Conservation (phyloP, 257 asterid genomes). For the Rhazya stricta region DNA sequence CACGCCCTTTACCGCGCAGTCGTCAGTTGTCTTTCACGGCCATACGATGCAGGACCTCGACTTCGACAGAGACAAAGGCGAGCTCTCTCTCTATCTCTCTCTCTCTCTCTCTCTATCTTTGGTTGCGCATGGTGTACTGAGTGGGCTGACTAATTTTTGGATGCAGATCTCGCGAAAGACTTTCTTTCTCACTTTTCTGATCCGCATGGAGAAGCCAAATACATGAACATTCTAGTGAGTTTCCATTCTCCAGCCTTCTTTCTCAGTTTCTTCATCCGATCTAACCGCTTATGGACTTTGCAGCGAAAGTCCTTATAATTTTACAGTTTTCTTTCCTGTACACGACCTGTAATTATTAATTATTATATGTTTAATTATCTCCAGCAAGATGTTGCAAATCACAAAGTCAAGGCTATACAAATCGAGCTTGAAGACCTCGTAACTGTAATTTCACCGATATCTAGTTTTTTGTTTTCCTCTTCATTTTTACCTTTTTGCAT, state of each 20-base stretch:
- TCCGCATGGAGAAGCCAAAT: constrained; percentile 65
- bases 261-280: not conserved
- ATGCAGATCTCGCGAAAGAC: constrained; percentile 69
- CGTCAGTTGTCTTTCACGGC: constrained; percentile 10
- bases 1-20: constrained; percentile 4
- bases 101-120: not conserved
- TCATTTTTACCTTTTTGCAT: not conserved
- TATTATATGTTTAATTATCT: not conserved
- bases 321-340: not conserved
- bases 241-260: not conserved
- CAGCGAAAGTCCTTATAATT: not conserved
- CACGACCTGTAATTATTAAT: not conserved
- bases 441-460: constrained; percentile 35
- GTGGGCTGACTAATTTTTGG: constrained; percentile 10
- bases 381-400: constrained; percentile 97
- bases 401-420: constrained; percentile 64
- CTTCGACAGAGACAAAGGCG: constrained; percentile 67
- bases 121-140: too few relatives aligned
- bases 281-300: not conserved
- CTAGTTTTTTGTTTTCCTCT: not conserved
- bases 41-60: constrained; percentile 53
- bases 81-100: constrained; percentile 1
- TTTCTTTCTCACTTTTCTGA: constrained; percentile 70
- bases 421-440: constrained; percentile 83
- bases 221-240: constrained; percentile 67